phyloP scores from a whole-genome alignment of 805 yeast species.

The Cyberlindnera xylosilytica region DNA sequence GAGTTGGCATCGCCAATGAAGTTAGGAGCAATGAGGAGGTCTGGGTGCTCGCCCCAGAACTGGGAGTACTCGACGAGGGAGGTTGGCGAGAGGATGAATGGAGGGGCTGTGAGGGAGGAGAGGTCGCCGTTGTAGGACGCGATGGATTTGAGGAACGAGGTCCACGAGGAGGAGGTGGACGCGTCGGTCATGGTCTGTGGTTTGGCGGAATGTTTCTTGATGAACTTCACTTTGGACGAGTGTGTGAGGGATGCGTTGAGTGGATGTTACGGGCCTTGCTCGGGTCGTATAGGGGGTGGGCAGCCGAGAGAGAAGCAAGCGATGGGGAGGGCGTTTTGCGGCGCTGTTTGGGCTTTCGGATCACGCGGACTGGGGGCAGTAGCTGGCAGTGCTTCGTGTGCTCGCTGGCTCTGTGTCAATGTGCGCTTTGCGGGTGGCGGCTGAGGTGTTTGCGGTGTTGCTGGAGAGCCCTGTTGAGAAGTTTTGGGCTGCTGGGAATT shows the following conservation, averaged over 20 bases:
- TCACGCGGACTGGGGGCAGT: too few relatives aligned
- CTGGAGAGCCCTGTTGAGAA: too few relatives aligned
- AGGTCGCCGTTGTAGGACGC: slow-evolving; percentile 93
- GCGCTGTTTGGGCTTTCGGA: too few relatives aligned
- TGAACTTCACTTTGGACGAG: slow-evolving; percentile 24
- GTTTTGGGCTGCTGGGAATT: too few relatives aligned
- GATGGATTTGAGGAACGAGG: slow-evolving; percentile 83
- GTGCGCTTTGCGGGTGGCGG: too few relatives aligned
- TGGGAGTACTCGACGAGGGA: slow-evolving; percentile 89
- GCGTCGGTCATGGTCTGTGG: slow-evolving; percentile 15
- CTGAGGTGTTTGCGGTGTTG: too few relatives aligned
- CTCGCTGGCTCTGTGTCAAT: too few relatives aligned
- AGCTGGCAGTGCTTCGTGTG: too few relatives aligned
- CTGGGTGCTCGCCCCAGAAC: slow-evolving; percentile 95
- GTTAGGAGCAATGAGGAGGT: slow-evolving; percentile 72
- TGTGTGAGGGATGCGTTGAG: neutral
- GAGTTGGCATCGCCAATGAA: slow-evolving; percentile 37
- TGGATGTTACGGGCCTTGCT: too few relatives aligned
- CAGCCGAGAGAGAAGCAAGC: neutral
- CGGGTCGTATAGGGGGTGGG: slow-evolving; percentile 1
- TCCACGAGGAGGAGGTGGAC: slow-evolving; percentile 65
- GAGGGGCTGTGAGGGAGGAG: slow-evolving; percentile 94
- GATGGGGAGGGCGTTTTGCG: too few relatives aligned
- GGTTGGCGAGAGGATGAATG: slow-evolving; percentile 88
- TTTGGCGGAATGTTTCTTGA: slow-evolving; percentile 9